These are phyloP conservation scores for Bondarzewia mesenterica DNA, from an alignment of 1,284 basidiomycete species.

Conservation along the genomic window DNA sequence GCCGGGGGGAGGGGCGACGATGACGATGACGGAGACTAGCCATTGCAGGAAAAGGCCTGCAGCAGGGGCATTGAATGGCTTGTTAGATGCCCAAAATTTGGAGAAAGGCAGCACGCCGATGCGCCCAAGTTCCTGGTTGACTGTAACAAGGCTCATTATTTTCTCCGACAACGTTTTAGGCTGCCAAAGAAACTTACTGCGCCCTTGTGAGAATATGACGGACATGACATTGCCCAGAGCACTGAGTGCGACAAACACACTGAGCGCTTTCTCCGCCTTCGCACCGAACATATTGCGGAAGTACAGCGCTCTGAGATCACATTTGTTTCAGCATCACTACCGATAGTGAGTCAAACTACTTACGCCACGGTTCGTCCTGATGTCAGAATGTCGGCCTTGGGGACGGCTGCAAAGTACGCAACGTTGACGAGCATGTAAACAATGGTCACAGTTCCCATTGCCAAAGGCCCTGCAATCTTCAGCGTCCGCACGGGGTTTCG, in stretches of 20 bases:
- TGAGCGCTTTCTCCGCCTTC: conserved; percentile 50
- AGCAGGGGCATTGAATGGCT: conserved; percentile 53
- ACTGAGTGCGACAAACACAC: conserved; percentile 53
- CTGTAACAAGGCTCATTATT: conserved; percentile 29
- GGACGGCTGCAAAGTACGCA: conserved; percentile 63
- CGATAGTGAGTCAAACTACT: conserved; percentile 17
- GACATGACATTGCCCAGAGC: conserved; percentile 56
- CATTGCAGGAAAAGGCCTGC: conserved; percentile 51
- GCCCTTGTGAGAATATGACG: conserved; percentile 52
- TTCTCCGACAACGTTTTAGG: neutral
- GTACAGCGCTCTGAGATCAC: conserved; percentile 45
- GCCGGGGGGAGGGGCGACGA: conserved; percentile 47
- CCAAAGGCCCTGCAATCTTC: conserved; percentile 56
- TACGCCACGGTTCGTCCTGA: conserved; percentile 57
- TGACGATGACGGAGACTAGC: conserved; percentile 39
- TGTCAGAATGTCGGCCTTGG: conserved; percentile 54
- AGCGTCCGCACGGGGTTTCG: conserved; percentile 59
- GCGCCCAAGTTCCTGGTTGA: conserved; percentile 63
- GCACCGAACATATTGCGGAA: conserved; percentile 62
- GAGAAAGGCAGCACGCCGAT: conserved; percentile 59
- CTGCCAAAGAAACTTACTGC: conserved; percentile 19
- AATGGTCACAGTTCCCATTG: conserved; percentile 43
- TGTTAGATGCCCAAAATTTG: conserved; percentile 54
- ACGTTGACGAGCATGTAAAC: conserved; percentile 58
- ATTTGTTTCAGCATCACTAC: neutral